Conservation (phyloP, 2,329 filamentous ascomycete genomes). For the Aureobasidium sp. region DNA sequence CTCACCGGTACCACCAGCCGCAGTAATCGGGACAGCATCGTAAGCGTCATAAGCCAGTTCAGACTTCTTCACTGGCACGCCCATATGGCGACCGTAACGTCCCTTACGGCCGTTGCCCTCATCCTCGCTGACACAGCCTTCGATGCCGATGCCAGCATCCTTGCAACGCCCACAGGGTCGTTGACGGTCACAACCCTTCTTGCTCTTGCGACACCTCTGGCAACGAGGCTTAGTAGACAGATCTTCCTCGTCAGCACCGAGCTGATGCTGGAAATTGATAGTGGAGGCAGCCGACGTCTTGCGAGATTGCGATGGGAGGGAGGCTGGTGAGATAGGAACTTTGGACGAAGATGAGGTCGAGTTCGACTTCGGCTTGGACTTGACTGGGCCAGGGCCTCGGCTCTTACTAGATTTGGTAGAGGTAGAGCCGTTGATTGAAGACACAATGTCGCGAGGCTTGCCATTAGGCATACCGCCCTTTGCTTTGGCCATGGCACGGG, state of each 20-base stretch:
- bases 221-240: constrained; percentile 93
- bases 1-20: constrained; percentile 26
- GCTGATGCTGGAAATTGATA: constrained; percentile 43
- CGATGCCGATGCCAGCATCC: constrained; percentile 86
- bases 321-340: constrained; percentile 48
- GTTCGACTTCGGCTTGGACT: constrained; percentile 48
- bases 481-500: constrained; percentile 31
- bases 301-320: constrained; percentile 60
- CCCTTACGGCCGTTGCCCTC: constrained; percentile 96
- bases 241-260: constrained; percentile 70
- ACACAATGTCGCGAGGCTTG: constrained; percentile 28
- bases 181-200: constrained; percentile 97
- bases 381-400: constrained; percentile 34
- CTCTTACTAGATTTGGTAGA: constrained; percentile 33
- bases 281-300: constrained; percentile 67
- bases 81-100: constrained; percentile 69
- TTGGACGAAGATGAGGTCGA: constrained; percentile 32
- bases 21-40: constrained; percentile 16
- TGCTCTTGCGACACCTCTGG: constrained; percentile 97
- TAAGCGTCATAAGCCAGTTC: constrained; percentile 19
- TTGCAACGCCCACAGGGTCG: constrained; percentile 91
- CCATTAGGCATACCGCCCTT: constrained; percentile 32
- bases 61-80: constrained; percentile 56
- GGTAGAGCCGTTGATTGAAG: constrained; percentile 25
- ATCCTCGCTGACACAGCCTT: constrained; percentile 94